Evolutionary conservation across 345 rosid species (phyloP).

Genomic region (Dipteronia sinensis): DNA sequence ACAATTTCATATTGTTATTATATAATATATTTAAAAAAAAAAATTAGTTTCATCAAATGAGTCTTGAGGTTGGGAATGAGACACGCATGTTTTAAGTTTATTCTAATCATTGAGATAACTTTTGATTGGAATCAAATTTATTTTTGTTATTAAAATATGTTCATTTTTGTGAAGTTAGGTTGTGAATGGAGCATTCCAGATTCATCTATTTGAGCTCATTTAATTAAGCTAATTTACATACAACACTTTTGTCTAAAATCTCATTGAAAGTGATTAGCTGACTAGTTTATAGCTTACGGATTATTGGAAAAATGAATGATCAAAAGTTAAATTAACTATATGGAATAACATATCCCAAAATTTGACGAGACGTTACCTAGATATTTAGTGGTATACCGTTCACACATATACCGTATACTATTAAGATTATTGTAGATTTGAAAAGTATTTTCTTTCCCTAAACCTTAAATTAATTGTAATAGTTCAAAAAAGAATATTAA

Average conservation of each 20-base stretch:
- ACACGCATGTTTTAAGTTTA: conserved; percentile 4
- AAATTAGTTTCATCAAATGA: neutral
- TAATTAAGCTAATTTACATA: neutral
- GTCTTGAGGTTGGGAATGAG: conserved; percentile 5
- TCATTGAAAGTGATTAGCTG: neutral
- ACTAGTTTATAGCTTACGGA: neutral
- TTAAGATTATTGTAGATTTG: too few relatives aligned
- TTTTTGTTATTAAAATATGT: neutral
- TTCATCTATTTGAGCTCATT: neutral
- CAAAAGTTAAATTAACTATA: too few relatives aligned
- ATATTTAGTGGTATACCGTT: too few relatives aligned
- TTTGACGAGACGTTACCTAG: neutral
- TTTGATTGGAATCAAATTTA: neutral
- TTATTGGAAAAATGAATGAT: neutral
- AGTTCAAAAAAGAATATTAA: too few relatives aligned
- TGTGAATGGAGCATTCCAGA: neutral
- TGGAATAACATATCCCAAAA: too few relatives aligned
- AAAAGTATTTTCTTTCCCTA: too few relatives aligned
- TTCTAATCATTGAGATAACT: conserved; percentile 5
- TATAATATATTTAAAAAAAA: neutral
- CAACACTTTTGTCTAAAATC: neutral
- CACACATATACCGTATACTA: too few relatives aligned
- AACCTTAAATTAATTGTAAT: too few relatives aligned
- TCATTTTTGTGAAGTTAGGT: neutral
- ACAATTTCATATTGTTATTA: neutral